phyloP scores from a whole-genome alignment of 2,329 filamentous ascomycete genomes.

The Trichophyton schoenleinii region DNA sequence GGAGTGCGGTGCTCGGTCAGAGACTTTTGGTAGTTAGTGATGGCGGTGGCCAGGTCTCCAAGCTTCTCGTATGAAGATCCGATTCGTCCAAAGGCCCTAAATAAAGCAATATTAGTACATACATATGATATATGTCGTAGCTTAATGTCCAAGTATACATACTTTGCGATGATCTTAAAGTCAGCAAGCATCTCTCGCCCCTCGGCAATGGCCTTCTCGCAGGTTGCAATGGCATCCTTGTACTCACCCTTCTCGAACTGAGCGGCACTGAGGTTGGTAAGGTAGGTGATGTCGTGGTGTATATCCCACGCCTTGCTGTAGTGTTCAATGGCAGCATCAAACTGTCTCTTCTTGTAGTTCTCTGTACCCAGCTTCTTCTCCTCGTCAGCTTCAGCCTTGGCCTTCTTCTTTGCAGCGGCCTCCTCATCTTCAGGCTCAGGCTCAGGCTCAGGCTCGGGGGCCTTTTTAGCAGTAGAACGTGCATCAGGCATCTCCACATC shows the following conservation, averaged over 20 bases:
- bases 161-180: conserved; percentile 97
- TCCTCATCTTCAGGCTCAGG: conserved; percentile 70
- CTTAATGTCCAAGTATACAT: conserved; percentile 12
- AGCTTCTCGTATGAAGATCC: conserved; percentile 87
- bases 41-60: conserved; percentile 64
- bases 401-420: conserved; percentile 67
- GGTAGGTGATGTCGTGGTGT: conserved; percentile 91
- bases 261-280: conserved; percentile 90
- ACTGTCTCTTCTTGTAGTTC: conserved; percentile 96
- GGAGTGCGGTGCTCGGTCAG: conserved; percentile 94
- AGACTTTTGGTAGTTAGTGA: conserved; percentile 84
- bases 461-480: conserved; percentile 33
- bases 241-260: conserved; percentile 95
- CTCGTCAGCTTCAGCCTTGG: conserved; percentile 83
- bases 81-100: conserved; percentile 75
- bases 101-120: conserved; percentile 15
- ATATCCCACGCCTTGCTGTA: conserved; percentile 92
- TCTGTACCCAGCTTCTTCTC: conserved; percentile 91
- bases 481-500: conserved; percentile 69
- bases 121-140: neutral
- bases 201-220: conserved; percentile 78
- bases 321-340: conserved; percentile 86
- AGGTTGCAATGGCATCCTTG: conserved; percentile 71
- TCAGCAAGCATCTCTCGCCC: conserved; percentile 82
- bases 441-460: conserved; percentile 29